Base-by-base conservation (phyloP, 2,329 filamentous ascomycete genomes). In the Colletotrichum spaethianum region DNA sequence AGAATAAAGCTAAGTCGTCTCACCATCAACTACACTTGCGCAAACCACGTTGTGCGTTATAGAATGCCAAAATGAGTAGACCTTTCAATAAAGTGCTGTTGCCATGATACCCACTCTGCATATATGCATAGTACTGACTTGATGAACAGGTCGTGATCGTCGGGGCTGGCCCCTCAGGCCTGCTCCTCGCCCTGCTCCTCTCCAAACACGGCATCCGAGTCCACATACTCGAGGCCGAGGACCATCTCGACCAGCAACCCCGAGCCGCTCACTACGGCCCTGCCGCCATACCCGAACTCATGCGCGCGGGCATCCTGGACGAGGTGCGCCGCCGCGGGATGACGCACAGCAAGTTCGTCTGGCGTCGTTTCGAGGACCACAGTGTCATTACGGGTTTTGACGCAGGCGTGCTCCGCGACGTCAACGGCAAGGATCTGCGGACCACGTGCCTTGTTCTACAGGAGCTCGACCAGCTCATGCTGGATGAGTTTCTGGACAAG, bases 261-360 rank as follows among this genome's bases (percentile, higher is more conserved):
- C 88, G 90, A 36, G 90, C 90, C 18, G 88, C 90, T 3, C 89
- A 91, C 79, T 92, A 91, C 77, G 88, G 87, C 4, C 84, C 88
- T 0, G 85, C 89, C 0, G 89, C 89, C 1, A 86, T 90, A 53
- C 87, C 86, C 48, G 89, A 90, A 70, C 84, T 93, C 60, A 77
- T 82, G 50, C 85, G 88, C n/a, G 90, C 90, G 0, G 90, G 90
- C 0, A 85, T 92, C 14, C 80, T 92, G 23, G 84, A 86, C 38
- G 76, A 81, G 75, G 78, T 86, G 38, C 81, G 80, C 1, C 75
- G 75, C 38, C 77, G 79, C 18, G 84, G 84, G 16, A 78, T 85
- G 76, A 80, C 79, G 40, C 76, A 83, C 31, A 80, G 78, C 67
- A 80, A 78, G 12, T 81, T 85, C 78, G 79, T 77, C 70, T 86